phyloP scores from a whole-genome alignment of 78 protist species.

The Creolimax fragrantissima region DNA sequence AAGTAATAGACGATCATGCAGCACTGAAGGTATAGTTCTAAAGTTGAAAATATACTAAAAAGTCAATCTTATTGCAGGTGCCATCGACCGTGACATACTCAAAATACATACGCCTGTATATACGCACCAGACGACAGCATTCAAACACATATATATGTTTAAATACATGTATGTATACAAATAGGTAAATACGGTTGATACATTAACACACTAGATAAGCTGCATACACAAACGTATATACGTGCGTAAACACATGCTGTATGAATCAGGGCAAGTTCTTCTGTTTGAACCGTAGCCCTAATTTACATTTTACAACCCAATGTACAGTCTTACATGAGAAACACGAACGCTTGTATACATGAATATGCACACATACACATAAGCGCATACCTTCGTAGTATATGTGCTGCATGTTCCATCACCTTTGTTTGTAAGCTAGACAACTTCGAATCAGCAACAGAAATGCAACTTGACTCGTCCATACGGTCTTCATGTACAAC shows the following conservation, averaged over 20 bases:
- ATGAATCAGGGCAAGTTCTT: background rate
- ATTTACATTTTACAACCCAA: background rate
- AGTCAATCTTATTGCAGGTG: no score
- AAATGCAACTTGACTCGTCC: background rate
- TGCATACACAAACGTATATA: no score
- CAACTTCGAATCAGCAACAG: background rate
- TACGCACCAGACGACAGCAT: no score
- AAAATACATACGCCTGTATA: no score
- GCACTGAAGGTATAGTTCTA: background rate
- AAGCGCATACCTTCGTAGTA: background rate
- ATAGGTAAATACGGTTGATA: background rate
- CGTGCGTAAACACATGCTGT: background rate
- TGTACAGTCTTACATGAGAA: background rate
- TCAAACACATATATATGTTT: background rate
- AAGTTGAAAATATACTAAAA: background rate
- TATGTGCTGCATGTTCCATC: background rate
- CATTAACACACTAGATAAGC: no score
- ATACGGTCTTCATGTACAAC: background rate
- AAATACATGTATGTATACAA: background rate
- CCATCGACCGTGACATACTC: no score
- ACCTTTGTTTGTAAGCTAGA: background rate
- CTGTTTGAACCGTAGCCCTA: background rate
- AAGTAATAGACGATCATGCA: background rate
- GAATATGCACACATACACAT: background rate
- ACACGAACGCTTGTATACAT: background rate